Evolutionary conservation across 2,329 filamentous ascomycete species (phyloP).

Genomic region (Didymella sp.): DNA sequence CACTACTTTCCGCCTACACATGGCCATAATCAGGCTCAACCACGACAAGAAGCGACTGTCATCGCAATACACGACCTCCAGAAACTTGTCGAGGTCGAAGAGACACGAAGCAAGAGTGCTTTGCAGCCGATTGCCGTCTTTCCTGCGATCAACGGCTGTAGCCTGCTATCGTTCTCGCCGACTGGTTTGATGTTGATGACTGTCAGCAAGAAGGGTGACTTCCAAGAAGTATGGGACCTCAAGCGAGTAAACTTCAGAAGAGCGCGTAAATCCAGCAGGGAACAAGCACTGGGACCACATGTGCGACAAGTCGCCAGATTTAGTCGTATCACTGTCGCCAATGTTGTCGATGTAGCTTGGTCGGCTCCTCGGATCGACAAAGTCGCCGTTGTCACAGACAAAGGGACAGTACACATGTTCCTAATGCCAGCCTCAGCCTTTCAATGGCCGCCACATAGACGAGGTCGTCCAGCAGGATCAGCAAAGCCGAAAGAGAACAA

Average conservation of each 20-base stretch:
- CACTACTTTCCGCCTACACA: slow-evolving; percentile 78
- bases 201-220: slow-evolving; percentile 82
- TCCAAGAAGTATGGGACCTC: slow-evolving; percentile 82
- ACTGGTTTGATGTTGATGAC: slow-evolving; percentile 77
- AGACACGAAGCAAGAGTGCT: slow-evolving; percentile 58
- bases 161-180: slow-evolving; percentile 79
- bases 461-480: slow-evolving; percentile 42
- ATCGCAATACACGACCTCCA: slow-evolving; percentile 78
- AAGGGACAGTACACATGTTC: slow-evolving; percentile 92
- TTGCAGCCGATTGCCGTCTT: slow-evolving; percentile 74
- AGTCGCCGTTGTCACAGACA: slow-evolving; percentile 87
- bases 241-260: slow-evolving; percentile 62
- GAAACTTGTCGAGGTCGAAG: slow-evolving; percentile 58
- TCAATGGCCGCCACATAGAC: slow-evolving; percentile 79
- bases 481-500: slow-evolving; percentile 43
- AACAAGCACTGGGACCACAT: slow-evolving; percentile 49
- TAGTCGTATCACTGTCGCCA: slow-evolving; percentile 87
- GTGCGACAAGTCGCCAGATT: slow-evolving; percentile 89
- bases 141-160: slow-evolving; percentile 74
- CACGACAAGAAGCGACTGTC: slow-evolving; percentile 69
- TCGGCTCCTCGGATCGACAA: slow-evolving; percentile 80
- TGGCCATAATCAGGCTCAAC: slow-evolving; percentile 63
- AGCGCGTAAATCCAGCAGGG: slow-evolving; percentile 40
- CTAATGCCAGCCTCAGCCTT: slow-evolving; percentile 84
- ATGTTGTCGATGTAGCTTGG: slow-evolving; percentile 91